Evolutionary conservation across 2,329 filamentous ascomycete species (phyloP), one percentile per base, ranked within the genome.

Genomic region (Lojkania enalia): DNA sequence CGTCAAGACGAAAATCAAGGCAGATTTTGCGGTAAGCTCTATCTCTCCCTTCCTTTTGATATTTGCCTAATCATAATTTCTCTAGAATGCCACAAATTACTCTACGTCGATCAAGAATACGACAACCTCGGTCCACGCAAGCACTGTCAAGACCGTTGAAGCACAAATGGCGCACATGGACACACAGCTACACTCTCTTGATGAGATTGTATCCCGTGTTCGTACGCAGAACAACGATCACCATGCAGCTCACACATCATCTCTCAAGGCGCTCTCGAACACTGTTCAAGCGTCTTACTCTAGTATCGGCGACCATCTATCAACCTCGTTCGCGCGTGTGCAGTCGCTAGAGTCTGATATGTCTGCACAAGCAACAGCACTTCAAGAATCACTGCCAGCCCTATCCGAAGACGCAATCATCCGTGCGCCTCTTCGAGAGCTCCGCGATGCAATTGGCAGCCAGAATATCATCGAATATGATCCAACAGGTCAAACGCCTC

Each of bases 91-190:
- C 27, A 88, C 89, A 57, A 80, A 87, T 45, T 86, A 88, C 61
- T 95, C 90, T 58, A 83, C 79, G n/a, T 85, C 86, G 4, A 92
- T 99, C 57, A 88, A 92, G 57, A 79, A 81, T 5, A 88, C 88
- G 0, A 91, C 92, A 0, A 87, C 88, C 57, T 88, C 88, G 2
- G 90, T 97, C 1, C 91, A 99, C 56, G 86, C 87, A 23, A 88
- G 95, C 71, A 96, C 92, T 0, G 83, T 96, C 20, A 85, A 86
- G 5, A 92, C 95, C 46, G 91, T 97, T 11, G 88, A 92, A 61
- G 85, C 87, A 45, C 94, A 99, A 71, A 88, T 95, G 73, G 80
- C 82, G 44, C 88, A 95, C 55, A 86, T 99, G 63, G 86, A 88
- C 49, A 80, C 78, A n/a, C 90, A 97, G 69, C 91, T 99, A 81